These are phyloP conservation scores for Sordariomycetes sp. DNA, from an alignment of 2,329 filamentous ascomycete species.

Conservation along the genomic window DNA sequence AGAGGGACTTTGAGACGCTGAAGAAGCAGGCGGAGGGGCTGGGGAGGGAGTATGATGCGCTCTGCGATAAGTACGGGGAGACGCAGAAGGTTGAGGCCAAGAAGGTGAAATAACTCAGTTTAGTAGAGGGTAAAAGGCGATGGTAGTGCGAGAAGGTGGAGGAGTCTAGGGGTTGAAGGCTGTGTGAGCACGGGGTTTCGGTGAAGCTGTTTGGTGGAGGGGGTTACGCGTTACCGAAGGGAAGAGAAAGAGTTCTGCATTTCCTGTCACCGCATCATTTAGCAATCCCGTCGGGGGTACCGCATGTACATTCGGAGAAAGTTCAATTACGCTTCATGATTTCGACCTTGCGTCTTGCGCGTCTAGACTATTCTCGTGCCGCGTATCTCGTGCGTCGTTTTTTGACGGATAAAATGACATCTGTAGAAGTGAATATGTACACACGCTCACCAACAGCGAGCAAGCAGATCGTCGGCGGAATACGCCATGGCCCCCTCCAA, in stretches of 20 bases:
- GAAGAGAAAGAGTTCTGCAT: not conserved
- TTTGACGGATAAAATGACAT: too few species aligned
- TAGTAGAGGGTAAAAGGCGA: not conserved
- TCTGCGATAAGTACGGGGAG: constrained; percentile 68
- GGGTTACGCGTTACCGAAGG: not conserved
- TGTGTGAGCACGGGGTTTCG: not conserved
- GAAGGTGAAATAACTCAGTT: constrained; percentile 38
- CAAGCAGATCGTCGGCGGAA: too few species aligned
- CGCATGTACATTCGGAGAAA: not conserved
- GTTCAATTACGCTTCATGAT: not conserved
- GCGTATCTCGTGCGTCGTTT: not conserved
- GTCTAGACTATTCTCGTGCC: too few species aligned
- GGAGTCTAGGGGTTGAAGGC: not conserved
- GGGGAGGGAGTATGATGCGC: constrained; percentile 69
- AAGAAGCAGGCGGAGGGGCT: constrained; percentile 88
- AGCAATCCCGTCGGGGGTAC: not conserved
- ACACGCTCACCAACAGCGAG: not conserved
- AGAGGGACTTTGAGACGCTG: constrained; percentile 70
- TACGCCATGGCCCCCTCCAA: too few species aligned
- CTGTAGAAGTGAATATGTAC: not conserved
- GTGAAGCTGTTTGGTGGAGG: not conserved
- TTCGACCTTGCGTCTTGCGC: not conserved
- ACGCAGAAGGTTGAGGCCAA: constrained; percentile 37
- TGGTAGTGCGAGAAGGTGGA: not conserved
- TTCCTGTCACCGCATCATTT: not conserved